phyloP scores from a whole-genome alignment of 2,329 filamentous ascomycete genomes.

The Paramyrothecium sp. region DNA sequence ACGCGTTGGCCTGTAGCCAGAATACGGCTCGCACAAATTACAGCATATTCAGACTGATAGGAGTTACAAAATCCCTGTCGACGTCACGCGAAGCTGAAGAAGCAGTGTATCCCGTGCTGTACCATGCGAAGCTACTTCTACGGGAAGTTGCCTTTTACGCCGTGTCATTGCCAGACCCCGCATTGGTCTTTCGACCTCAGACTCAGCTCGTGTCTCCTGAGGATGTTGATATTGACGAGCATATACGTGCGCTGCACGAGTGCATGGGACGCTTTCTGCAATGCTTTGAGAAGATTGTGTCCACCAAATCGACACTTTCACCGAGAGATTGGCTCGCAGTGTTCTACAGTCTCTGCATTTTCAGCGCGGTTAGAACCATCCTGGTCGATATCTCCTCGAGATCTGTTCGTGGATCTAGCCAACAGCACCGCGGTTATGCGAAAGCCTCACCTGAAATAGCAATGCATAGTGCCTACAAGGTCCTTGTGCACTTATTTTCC shows the following conservation, averaged over 20 bases:
- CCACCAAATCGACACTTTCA: constrained; percentile 34
- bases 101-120: constrained; percentile 47
- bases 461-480: constrained; percentile 51
- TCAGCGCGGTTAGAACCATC: constrained; percentile 53
- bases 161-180: constrained; percentile 46
- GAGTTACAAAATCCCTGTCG: constrained; percentile 48
- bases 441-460: constrained; percentile 16
- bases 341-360: constrained; percentile 57
- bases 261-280: constrained; percentile 52
- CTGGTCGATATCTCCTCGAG: constrained; percentile 40
- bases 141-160: constrained; percentile 55
- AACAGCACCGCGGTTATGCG: constrained; percentile 6
- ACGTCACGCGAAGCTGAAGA: constrained; percentile 47
- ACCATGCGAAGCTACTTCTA: constrained; percentile 53
- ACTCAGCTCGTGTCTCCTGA: constrained; percentile 26
- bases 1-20: constrained; percentile 49
- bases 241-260: constrained; percentile 46
- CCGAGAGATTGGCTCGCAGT: constrained; percentile 48
- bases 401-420: constrained; percentile 8
- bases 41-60: constrained; percentile 52
- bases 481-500: constrained; percentile 47
- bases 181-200: constrained; percentile 27
- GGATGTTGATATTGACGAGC: constrained; percentile 45
- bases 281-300: constrained; percentile 46
- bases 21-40: constrained; percentile 48